These are phyloP conservation scores for Brassica hybrid DNA, from an alignment of 441 rosid species.

Conservation along the genomic window DNA sequence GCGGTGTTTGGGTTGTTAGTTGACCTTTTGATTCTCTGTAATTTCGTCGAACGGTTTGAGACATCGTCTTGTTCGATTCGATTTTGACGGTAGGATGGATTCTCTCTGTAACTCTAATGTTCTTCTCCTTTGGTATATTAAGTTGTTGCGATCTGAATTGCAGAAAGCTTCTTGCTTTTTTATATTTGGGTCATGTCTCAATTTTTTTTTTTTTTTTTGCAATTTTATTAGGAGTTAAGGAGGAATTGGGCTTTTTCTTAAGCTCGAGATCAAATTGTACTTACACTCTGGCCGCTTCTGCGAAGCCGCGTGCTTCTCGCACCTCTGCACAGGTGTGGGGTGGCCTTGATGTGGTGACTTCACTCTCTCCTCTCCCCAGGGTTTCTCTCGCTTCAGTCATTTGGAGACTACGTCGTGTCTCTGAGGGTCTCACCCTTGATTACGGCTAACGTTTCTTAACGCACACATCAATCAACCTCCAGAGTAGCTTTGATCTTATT, in stretches of 20 bases:
- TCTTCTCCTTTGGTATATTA: not conserved
- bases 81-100: conserved; percentile 17
- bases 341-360: conserved; percentile 53
- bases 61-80: conserved; percentile 24
- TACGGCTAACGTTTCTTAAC: conserved; percentile 70
- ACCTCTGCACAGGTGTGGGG: conserved; percentile 94
- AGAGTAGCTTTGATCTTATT: conserved; percentile 29
- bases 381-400: conserved; percentile 81
- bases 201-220: not conserved
- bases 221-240: not conserved
- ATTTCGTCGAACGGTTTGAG: not conserved
- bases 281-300: conserved; percentile 98
- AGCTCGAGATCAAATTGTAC: conserved; percentile 47
- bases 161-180: conserved; percentile 5
- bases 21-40: conserved; percentile 1
- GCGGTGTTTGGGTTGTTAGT: not conserved
- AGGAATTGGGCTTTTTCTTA: conserved; percentile 47
- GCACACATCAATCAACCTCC: not conserved
- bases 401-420: conserved; percentile 90
- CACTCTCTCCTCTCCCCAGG: conserved; percentile 60
- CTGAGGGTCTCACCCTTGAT: conserved; percentile 83
- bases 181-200: not conserved
- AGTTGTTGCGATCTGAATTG: conserved; percentile 10
- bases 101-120: not conserved
- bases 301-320: conserved; percentile 69